Conservation (phyloP, 495 filamentous ascomycete species). For the Parachaetomium inaequale region DNA sequence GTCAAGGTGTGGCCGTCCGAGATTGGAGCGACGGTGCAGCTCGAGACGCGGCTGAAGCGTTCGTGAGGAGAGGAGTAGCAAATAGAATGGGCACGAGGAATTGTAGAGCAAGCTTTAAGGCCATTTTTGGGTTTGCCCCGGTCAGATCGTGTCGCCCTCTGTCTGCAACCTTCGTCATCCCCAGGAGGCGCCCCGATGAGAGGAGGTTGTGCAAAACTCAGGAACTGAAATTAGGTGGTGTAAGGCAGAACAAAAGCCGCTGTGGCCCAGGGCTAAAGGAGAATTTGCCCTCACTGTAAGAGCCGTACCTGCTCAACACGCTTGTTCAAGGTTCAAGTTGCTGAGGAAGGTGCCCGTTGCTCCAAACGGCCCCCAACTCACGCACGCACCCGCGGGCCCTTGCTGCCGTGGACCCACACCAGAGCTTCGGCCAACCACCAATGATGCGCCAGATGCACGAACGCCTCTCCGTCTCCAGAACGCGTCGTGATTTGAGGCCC, state of each 20-base stretch:
- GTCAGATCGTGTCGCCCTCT: background rate
- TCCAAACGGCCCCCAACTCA: too few species aligned
- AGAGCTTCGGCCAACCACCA: slow-evolving; percentile 12
- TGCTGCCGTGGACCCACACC: background rate
- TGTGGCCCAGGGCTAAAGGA: too few species aligned
- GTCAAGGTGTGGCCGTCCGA: slow-evolving; percentile 30
- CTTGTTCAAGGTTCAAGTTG: too few species aligned
- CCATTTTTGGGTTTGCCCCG: background rate
- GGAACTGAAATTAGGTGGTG: too few species aligned
- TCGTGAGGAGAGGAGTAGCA: background rate
- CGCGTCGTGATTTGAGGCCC: slow-evolving; percentile 21
- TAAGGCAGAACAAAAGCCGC: too few species aligned
- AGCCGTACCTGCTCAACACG: too few species aligned
- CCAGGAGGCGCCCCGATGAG: too few species aligned
- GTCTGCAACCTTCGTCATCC: too few species aligned
- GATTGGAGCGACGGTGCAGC: slow-evolving; percentile 18
- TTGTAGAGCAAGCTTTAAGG: background rate
- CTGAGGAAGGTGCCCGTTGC: too few species aligned
- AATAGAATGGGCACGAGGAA: background rate
- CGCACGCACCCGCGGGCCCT: too few species aligned
- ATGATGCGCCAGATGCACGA: slow-evolving; percentile 11
- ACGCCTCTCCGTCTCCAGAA: background rate
- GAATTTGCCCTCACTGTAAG: too few species aligned
- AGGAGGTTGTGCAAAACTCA: too few species aligned
- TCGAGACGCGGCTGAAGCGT: slow-evolving; percentile 24